phyloP scores from a whole-genome alignment of 495 filamentous ascomycete species.

The Neurospora sp. region DNA sequence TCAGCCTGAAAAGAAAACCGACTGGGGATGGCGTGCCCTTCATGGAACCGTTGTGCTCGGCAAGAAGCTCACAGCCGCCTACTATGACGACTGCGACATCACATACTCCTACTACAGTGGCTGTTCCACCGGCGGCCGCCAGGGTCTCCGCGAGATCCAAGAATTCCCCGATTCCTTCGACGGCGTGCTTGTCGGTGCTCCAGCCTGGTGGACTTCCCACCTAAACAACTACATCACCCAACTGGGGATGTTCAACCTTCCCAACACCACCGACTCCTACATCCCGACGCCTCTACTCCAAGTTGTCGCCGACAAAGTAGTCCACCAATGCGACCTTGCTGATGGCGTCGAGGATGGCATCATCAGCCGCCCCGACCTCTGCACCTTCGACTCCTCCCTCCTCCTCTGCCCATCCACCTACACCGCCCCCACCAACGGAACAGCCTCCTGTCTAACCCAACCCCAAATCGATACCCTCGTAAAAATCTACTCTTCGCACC shows the following conservation, averaged over 20 bases:
- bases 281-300: conserved; percentile 40
- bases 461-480: conserved; percentile 46
- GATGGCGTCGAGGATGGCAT: conserved; percentile 56
- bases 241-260: conserved; percentile 27
- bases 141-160: conserved; percentile 43
- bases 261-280: conserved; percentile 35
- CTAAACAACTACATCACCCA: conserved; percentile 35
- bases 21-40: conserved; percentile 40
- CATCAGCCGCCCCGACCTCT: conserved; percentile 50
- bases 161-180: conserved; percentile 48
- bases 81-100: conserved; percentile 29
- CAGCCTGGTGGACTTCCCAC: conserved; percentile 39
- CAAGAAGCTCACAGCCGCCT: conserved; percentile 30
- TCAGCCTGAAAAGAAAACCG: conserved; percentile 22
- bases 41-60: conserved; percentile 35
- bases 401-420: conserved; percentile 38
- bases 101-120: conserved; percentile 42
- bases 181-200: conserved; percentile 40
- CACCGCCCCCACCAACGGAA: conserved; percentile 5
- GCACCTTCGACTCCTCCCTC: conserved; percentile 40
- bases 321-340: conserved; percentile 53
- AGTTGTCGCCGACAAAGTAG: conserved; percentile 47
- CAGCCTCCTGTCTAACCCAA: conserved; percentile 42
- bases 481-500: conserved; percentile 45
- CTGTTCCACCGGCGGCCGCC: conserved; percentile 48